These are phyloP conservation scores for Aspergillus funiculosus DNA, from an alignment of 495 filamentous ascomycete species.

Conservation along the genomic window DNA sequence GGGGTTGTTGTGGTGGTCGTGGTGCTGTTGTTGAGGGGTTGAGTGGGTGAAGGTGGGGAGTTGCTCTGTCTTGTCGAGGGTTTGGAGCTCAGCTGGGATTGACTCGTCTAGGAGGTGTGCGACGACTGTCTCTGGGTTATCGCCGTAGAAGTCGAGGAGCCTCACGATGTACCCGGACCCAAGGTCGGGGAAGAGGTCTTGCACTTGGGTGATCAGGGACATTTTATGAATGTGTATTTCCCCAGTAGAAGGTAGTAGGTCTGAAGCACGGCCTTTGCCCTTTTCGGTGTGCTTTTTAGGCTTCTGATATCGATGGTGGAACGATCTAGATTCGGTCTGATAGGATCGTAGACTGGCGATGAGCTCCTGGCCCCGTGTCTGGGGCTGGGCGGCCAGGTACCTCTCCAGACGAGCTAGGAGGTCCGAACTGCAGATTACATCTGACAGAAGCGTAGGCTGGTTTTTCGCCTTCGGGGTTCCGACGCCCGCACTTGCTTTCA, in stretches of 20 bases:
- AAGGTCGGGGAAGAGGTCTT: conserved; percentile 88
- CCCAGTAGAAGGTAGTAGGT: conserved; percentile 31
- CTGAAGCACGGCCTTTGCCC: conserved; percentile 56
- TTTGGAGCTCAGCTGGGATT: conserved; percentile 51
- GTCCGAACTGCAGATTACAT: conserved; percentile 41
- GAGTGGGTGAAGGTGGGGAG: too few relatives aligned
- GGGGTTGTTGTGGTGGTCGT: conserved; percentile 21
- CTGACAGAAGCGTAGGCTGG: conserved; percentile 40
- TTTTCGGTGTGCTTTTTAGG: conserved; percentile 57
- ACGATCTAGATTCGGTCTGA: conserved; percentile 42
- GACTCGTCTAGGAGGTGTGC: conserved; percentile 79
- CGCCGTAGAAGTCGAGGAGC: conserved; percentile 70
- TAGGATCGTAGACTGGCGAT: conserved; percentile 39
- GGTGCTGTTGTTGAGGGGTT: conserved; percentile 13
- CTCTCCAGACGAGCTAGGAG: conserved; percentile 43
- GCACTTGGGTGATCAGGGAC: conserved; percentile 77
- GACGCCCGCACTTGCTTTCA: conserved; percentile 61
- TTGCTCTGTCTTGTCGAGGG: conserved; percentile 37
- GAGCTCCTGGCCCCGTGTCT: conserved; percentile 42
- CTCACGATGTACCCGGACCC: conserved; percentile 75
- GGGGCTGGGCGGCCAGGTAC: conserved; percentile 48
- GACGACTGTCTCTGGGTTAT: conserved; percentile 74
- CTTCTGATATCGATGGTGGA: conserved; percentile 50
- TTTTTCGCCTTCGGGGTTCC: conserved; percentile 38
- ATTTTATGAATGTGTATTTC: conserved; percentile 73